Conservation (phyloP, 1,284 basidiomycete species). For the Marasmius fiardii region DNA sequence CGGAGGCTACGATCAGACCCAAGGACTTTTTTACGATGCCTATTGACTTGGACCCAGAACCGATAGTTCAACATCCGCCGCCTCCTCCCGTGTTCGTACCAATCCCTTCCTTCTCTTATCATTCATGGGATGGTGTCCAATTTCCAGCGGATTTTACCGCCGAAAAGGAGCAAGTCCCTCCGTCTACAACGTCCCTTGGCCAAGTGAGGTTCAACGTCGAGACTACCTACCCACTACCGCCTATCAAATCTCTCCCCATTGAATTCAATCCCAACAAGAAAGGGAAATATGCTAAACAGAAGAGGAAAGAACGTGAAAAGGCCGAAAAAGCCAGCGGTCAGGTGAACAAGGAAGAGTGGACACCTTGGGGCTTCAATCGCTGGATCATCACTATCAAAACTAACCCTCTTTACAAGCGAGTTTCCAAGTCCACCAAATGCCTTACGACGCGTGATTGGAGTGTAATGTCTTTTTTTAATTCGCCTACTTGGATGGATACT, state of each 20-base stretch:
- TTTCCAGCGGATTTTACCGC: constrained; percentile 18
- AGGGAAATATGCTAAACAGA: constrained; percentile 47
- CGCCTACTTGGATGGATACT: neutral
- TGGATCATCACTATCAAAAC: constrained; percentile 70
- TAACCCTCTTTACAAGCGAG: constrained; percentile 70
- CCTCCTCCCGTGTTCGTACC: constrained; percentile 12
- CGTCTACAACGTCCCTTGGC: constrained; percentile 18
- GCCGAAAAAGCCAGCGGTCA: constrained; percentile 24
- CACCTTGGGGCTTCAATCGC: constrained; percentile 62
- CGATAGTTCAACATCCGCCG: neutral
- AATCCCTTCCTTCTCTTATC: constrained; percentile 7
- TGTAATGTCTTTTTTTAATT: constrained; percentile 39
- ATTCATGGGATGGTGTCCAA: constrained; percentile 1
- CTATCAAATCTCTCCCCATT: constrained; percentile 55
- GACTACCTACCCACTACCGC: constrained; percentile 56
- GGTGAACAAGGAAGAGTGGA: constrained; percentile 44
- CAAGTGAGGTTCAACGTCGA: constrained; percentile 38
- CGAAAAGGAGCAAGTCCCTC: constrained; percentile 14
- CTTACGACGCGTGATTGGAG: constrained; percentile 76
- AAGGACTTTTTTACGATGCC: neutral
- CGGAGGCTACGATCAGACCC: neutral
- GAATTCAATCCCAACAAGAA: constrained; percentile 55
- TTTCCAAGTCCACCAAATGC: constrained; percentile 69
- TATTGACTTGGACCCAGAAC: constrained; percentile 5
- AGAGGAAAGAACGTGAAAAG: constrained; percentile 58